Evolutionary conservation across 495 filamentous ascomycete species (phyloP).

Genomic region (Daldinia caldariorum): DNA sequence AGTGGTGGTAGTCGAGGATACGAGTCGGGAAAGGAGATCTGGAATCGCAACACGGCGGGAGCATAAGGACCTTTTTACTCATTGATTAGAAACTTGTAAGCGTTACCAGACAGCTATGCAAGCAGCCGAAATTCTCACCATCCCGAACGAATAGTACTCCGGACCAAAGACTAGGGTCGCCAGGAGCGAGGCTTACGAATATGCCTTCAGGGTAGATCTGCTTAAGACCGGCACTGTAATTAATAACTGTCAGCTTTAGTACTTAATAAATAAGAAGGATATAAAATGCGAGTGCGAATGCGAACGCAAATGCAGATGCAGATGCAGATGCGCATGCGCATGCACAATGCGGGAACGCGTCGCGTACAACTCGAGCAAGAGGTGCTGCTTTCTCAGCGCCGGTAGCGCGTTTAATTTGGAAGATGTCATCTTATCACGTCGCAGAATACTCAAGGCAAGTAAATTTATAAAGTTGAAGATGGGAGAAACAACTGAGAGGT

Average conservation of each 20-base stretch:
- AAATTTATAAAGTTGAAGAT: conserved; percentile 12
- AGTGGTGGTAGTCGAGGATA: conserved; percentile 85
- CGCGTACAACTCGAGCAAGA: conserved; percentile 78
- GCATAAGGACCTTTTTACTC: conserved; percentile 78
- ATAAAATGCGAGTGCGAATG: too few relatives aligned
- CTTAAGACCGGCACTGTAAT: conserved; percentile 77
- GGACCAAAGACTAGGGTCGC: conserved; percentile 81
- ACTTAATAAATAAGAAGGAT: too few relatives aligned
- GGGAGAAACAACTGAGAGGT: conserved; percentile 17
- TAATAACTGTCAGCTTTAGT: conserved; percentile 21
- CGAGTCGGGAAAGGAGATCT: conserved; percentile 81
- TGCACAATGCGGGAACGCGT: background rate
- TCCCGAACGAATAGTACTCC: conserved; percentile 91
- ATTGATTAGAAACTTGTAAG: conserved; percentile 23
- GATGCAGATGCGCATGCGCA: too few relatives aligned
- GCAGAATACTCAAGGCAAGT: conserved; percentile 2
- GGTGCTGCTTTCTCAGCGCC: conserved; percentile 65
- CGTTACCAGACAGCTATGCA: conserved; percentile 18
- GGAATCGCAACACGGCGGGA: conserved; percentile 86
- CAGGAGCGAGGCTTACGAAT: conserved; percentile 84
- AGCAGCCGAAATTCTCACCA: conserved; percentile 62
- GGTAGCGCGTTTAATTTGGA: conserved; percentile 41
- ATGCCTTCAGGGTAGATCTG: conserved; percentile 83
- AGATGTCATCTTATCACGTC: conserved; percentile 35
- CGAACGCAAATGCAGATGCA: too few relatives aligned